Base-by-base conservation (phyloP, 2,329 filamentous ascomycete species). In the Fusarium tanahbumbuense region DNA sequence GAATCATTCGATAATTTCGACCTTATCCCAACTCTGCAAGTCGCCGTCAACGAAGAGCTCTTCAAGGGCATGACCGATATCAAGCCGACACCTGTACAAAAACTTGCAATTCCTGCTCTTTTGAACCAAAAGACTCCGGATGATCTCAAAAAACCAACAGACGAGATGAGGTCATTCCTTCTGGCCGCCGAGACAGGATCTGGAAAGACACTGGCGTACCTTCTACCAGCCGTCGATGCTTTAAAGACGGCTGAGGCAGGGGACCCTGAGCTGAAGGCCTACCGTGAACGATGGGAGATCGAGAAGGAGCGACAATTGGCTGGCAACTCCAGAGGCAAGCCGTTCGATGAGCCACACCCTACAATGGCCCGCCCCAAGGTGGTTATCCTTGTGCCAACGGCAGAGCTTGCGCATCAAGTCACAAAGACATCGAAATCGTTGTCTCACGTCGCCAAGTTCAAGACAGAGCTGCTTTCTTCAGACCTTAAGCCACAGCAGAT, bases 111-210 rank as follows among this genome's bases (percentile, higher is more conserved):
- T 60, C 95, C 96, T 1, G 89, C 89, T 1, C 83, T 99, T 11
- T 83, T 97, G 48, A 88, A 89, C 16, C 83, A 89, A 74, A 78
- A 84, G 25, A 64, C 67, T 9, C 64, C 73, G 6, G 72, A 72
- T 20, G 68, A 73, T 46, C 50, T 63, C n/a, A 78, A 76, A 55
- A 64, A 53, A 3, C 58, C 74, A 59, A 85, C 76, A 71, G 80
- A 81, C 64, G 87, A 83, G 81, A 65, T 70, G 53, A 66, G 73
- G 42, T 80, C 80, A 2, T 98, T 93, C 76, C 85, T 99, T 15
- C 85, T 99, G 52, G 96, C 96, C 6, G 96, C 96, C 13, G 96
- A 99, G 83, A 99, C 96, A 1, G 96, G 96, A 15, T 98, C 96
- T 1, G 96, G 96, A 64, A 99, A 99, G 84, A 99, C 96, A 2